Evolutionary conservation across 495 filamentous ascomycete genomes (phyloP), one percentile per base, ranked within the genome.

Genomic region (Articulospora tetracladia): DNA sequence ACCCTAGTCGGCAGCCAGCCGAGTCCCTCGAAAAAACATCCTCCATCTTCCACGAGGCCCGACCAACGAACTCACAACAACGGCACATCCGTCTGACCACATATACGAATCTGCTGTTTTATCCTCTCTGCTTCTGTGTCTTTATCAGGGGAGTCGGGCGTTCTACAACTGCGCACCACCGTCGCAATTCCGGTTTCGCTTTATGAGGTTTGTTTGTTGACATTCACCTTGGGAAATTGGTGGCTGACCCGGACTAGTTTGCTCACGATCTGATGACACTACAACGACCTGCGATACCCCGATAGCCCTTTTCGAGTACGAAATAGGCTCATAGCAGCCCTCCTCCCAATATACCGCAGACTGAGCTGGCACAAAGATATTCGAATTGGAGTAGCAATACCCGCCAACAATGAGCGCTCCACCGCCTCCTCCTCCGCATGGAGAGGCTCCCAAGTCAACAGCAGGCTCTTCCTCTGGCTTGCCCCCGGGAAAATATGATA

Each of bases 401-500:
- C 23, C 52, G 32, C 48, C 32, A 48, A 81, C 82, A 78, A 77
- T 72, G 68, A 69, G 75, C 58, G 78, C 77, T 58, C 80, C 80
- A 50, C 85, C 85, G 57, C 86, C 87, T 15, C 83, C 84, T 22
- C 88, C 85, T 62, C 84, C 85, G 32, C 89, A 92, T 73, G 88
- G 88, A 72, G 79, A 82, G 51, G 83, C 79, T 53, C 84, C 86
- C 53, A 78, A 86, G 65, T 73, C 70, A 41, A 53, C 57, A 25
- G 41, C 44, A 27, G 52, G 53, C 46, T 44, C 39, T 3, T 61
- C 62, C 4, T 69, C 73, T 10, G 88, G 85, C 56, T 78, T 95
- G 1, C 92, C 91, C 0, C 74, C 84, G 0, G 91, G 92, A 27
- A 92, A 92, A 69, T 98, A 95, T 76, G 93, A 98, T 74, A 95